Evolutionary conservation across 2,329 filamentous ascomycete genomes (phyloP).

Genomic region (Arthrobotrys iridis): DNA sequence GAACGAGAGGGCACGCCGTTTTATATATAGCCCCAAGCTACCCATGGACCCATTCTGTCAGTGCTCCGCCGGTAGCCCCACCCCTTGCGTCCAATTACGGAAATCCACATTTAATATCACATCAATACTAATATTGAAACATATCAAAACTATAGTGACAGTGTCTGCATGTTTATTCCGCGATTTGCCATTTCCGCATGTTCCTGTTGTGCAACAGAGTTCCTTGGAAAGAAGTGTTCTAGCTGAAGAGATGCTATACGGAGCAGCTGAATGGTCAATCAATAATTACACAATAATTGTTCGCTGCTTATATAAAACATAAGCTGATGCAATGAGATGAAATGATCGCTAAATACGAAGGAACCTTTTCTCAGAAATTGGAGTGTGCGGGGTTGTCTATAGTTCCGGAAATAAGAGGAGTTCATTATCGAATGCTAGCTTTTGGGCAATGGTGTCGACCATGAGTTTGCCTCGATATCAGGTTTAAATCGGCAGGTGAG

Average conservation of each 20-base stretch:
- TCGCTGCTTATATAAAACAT: not conserved
- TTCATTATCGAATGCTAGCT: too few relatives aligned
- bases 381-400: too few relatives aligned
- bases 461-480: too few relatives aligned
- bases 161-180: not conserved
- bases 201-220: not conserved
- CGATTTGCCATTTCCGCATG: not conserved
- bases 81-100: not conserved
- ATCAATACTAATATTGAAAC: not conserved
- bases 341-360: not conserved
- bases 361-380: not conserved
- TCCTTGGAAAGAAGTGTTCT: not conserved
- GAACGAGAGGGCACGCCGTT: too few relatives aligned
- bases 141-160: not conserved
- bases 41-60: too few relatives aligned
- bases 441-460: too few relatives aligned
- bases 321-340: not conserved
- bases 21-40: slow-evolving; percentile 5
- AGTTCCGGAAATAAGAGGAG: too few relatives aligned
- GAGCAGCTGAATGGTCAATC: not conserved
- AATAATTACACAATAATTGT: too few relatives aligned
- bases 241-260: not conserved
- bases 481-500: not conserved
- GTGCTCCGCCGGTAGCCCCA: not conserved
- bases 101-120: not conserved